These are phyloP conservation scores for Sherardia arvensis DNA, from an alignment of 257 asterid species.

Conservation along the genomic window DNA sequence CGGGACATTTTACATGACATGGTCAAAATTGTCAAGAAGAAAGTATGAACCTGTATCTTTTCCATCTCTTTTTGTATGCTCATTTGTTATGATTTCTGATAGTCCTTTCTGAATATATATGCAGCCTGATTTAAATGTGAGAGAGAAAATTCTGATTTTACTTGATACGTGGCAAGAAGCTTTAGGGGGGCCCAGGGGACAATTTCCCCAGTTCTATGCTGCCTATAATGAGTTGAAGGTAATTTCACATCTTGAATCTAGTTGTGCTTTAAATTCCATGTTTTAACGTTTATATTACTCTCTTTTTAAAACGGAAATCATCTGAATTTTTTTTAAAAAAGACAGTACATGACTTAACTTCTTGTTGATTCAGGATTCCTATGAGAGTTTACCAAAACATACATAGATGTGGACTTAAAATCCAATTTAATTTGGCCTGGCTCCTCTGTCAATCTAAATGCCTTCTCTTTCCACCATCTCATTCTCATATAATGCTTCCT, in stretches of 20 bases:
- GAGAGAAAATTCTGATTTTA: slow-evolving; percentile 88
- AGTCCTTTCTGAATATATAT: slow-evolving; percentile 13
- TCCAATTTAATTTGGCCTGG: background rate
- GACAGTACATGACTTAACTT: background rate
- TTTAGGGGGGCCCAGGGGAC: slow-evolving; percentile 74
- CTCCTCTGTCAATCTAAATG: background rate
- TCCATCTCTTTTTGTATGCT: slow-evolving; percentile 1
- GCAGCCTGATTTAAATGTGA: slow-evolving; percentile 89
- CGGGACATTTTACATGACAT: slow-evolving; percentile 84
- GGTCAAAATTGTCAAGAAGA: slow-evolving; percentile 94
- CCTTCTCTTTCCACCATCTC: background rate
- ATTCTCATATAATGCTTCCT: background rate
- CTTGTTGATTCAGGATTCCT: background rate
- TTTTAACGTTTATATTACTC: background rate
- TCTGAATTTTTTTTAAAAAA: background rate
- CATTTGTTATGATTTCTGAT: background rate
- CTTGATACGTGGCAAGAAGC: slow-evolving; percentile 97
- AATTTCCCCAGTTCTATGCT: slow-evolving; percentile 79
- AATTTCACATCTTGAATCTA: background rate
- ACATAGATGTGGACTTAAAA: background rate
- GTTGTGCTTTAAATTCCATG: background rate
- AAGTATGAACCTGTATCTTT: slow-evolving; percentile 31
- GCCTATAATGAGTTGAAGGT: slow-evolving; percentile 94
- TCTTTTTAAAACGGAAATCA: background rate
- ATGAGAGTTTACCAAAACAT: background rate